phyloP scores from a whole-genome alignment of 2,329 filamentous ascomycete genomes.

The Fusarium xylarioides region DNA sequence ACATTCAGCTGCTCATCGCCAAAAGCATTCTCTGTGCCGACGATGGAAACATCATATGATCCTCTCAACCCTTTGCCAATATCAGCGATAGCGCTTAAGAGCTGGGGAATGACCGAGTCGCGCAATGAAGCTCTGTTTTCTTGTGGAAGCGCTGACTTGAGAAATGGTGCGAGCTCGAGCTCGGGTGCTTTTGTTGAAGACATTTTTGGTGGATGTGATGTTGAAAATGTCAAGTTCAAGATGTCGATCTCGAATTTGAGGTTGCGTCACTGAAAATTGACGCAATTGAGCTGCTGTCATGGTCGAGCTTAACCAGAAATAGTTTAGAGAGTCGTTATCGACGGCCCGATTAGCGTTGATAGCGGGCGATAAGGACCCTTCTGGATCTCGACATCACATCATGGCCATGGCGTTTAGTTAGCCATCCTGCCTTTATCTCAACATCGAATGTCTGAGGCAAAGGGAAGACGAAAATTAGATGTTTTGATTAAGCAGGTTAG shows the following conservation, averaged over 20 bases:
- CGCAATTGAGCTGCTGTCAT: conserved; percentile 14
- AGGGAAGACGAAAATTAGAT: too few relatives aligned
- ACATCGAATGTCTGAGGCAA: neutral
- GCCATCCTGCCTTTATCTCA: neutral
- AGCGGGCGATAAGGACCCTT: neutral
- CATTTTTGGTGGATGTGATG: conserved; percentile 9
- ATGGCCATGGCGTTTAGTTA: neutral
- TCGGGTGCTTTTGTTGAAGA: neutral
- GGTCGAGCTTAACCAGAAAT: neutral
- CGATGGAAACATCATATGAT: conserved; percentile 56
- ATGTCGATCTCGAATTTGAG: neutral
- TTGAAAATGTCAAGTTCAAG: neutral
- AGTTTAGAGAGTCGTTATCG: neutral
- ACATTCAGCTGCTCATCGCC: conserved; percentile 69
- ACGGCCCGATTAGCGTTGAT: conserved; percentile 19
- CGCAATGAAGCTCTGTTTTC: conserved; percentile 47
- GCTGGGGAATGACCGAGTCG: conserved; percentile 57
- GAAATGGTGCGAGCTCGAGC: conserved; percentile 13
- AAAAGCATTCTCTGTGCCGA: conserved; percentile 63
- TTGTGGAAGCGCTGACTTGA: conserved; percentile 33
- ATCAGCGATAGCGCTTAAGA: conserved; percentile 56
- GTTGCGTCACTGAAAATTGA: conserved; percentile 31
- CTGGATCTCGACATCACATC: conserved; percentile 7
- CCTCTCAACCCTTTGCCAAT: conserved; percentile 56
- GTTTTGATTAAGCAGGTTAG: too few relatives aligned